A percentile compares a stretch with the other conserved stretches of the same genome.
phyloP scores from a whole-genome alignment of 2,329 filamentous ascomycete genomes.

The Akanthomyces uredinophilus region DNA sequence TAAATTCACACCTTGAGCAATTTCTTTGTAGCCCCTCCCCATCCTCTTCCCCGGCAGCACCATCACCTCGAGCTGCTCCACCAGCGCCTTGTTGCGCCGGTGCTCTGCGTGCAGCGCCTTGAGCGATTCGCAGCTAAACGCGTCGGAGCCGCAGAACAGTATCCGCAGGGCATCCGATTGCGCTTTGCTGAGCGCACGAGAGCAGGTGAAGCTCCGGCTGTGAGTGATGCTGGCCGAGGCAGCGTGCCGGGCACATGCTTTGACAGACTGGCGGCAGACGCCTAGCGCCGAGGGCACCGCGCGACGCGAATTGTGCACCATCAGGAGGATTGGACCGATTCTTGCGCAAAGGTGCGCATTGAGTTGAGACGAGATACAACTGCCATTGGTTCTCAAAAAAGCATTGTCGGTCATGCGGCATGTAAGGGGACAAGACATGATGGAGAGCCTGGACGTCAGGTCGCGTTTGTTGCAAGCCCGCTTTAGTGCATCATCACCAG shows the following conservation, averaged over 20 bases:
- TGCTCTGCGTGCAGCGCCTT: slow-evolving; percentile 62
- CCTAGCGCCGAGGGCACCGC: background rate
- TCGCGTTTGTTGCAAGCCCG: slow-evolving; percentile 23
- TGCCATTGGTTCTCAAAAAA: background rate
- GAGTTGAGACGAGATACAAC: background rate
- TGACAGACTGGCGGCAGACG: background rate
- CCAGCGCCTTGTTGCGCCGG: slow-evolving; percentile 40
- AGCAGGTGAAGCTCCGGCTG: slow-evolving; percentile 20
- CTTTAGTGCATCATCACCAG: slow-evolving; percentile 21
- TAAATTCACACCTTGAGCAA: slow-evolving; percentile 56
- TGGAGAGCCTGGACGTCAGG: background rate
- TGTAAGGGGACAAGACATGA: background rate
- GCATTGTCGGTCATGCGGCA: background rate
- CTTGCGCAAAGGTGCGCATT: background rate
- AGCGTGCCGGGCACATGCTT: background rate
- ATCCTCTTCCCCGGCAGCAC: slow-evolving; percentile 72
- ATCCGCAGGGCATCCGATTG: slow-evolving; percentile 65
- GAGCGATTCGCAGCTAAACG: slow-evolving; percentile 78
- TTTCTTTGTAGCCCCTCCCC: slow-evolving; percentile 65
- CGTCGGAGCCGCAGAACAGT: slow-evolving; percentile 90
- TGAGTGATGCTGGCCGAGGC: too few relatives aligned
- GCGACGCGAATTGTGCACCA: background rate
- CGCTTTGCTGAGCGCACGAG: background rate
- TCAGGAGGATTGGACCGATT: background rate
- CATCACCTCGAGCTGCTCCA: slow-evolving; percentile 79